A percentile compares a stretch with the other conserved stretches of the same genome.
These are phyloP conservation scores for Herpotrichia juniperi DNA, from an alignment of 2,329 filamentous ascomycete species.

Conservation along the genomic window DNA sequence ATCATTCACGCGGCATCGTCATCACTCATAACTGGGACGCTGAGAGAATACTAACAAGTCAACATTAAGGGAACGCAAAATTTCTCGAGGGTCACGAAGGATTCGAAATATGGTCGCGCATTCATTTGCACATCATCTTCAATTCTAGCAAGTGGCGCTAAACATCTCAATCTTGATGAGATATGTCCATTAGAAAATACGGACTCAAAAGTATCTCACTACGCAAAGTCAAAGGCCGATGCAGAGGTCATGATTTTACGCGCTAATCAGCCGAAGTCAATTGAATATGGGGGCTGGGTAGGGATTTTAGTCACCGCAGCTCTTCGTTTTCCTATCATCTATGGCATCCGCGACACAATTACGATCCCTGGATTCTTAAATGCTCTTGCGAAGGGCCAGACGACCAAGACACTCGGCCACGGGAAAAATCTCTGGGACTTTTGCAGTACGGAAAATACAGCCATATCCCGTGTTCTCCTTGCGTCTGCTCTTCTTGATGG, in stretches of 20 bases:
- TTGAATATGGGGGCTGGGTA: conserved; percentile 6
- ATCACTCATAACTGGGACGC: conserved; percentile 15
- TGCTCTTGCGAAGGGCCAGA: conserved; percentile 17
- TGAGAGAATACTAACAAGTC: conserved; percentile 15
- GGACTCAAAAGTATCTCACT: conserved; percentile 13
- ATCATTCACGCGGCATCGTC: conserved; percentile 20
- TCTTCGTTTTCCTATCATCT: conserved; percentile 17
- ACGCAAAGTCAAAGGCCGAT: conserved; percentile 18
- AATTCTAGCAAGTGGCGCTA: conserved; percentile 10
- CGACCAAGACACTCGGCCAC: conserved; percentile 38
- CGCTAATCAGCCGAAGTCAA: conserved; percentile 12
- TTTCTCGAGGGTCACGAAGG: conserved; percentile 11
- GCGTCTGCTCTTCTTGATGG: conserved; percentile 30
- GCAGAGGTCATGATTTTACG: conserved; percentile 18
- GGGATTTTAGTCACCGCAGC: conserved; percentile 15
- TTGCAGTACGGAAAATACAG: conserved; percentile 33
- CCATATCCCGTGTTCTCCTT: conserved; percentile 33
- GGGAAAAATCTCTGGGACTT: conserved; percentile 39
- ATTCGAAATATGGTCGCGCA: conserved; percentile 10
- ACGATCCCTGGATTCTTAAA: conserved; percentile 15
- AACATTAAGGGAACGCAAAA: conserved; percentile 14
- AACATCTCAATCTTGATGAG: conserved; percentile 16
- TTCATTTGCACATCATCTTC: conserved; percentile 20
- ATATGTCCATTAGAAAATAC: conserved; percentile 12
- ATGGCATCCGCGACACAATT: conserved; percentile 13